Evolutionary conservation across 208 protist genomes (phyloP).

Genomic region (Leishmania tarentolae): DNA sequence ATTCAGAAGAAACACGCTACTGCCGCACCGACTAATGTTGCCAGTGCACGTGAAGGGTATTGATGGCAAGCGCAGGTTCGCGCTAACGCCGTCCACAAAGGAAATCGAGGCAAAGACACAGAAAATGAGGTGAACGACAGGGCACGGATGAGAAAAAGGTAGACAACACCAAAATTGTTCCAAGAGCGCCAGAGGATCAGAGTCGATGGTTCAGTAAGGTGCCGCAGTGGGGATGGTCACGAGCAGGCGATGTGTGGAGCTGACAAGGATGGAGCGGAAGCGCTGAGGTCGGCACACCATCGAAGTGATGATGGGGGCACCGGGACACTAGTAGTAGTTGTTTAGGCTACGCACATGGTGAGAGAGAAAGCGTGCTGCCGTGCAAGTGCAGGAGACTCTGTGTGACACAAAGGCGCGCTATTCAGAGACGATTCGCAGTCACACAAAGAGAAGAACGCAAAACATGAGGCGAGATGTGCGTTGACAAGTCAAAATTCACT

Average conservation of each 20-base stretch:
- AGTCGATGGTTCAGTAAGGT: background rate
- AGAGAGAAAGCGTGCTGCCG: background rate
- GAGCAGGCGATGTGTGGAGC: background rate
- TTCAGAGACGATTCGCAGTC: background rate
- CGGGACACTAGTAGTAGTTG: background rate
- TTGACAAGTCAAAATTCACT: background rate
- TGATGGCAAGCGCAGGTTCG: background rate
- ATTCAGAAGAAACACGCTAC: constrained; percentile 11
- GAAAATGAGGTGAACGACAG: background rate
- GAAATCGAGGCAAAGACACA: background rate
- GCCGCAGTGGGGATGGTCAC: background rate
- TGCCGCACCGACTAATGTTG: background rate
- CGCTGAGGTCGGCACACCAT: background rate
- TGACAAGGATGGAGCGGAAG: background rate
- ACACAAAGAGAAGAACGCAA: background rate
- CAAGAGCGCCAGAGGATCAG: background rate
- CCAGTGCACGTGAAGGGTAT: background rate
- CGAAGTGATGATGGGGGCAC: background rate
- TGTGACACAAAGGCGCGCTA: background rate
- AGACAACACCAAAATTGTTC: background rate
- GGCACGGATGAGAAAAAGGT: background rate
- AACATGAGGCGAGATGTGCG: background rate
- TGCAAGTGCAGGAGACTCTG: background rate
- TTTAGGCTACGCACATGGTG: background rate
- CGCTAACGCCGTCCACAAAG: background rate